A percentile compares a stretch with the other conserved stretches of the same genome.
phyloP scores from a whole-genome alignment of 2,329 filamentous ascomycete genomes.

The Lojkania enalia region DNA sequence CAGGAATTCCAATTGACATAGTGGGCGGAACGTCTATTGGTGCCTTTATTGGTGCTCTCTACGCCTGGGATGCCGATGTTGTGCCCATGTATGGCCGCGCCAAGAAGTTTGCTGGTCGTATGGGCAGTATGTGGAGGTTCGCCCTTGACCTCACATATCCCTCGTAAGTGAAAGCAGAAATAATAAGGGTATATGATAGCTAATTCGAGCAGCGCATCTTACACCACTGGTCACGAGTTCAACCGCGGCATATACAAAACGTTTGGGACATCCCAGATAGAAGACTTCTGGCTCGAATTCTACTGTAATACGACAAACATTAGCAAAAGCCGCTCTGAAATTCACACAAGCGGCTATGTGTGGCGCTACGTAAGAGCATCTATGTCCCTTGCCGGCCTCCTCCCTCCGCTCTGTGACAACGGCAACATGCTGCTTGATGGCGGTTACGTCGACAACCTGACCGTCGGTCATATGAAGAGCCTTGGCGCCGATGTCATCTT shows the following conservation, averaged over 20 bases:
- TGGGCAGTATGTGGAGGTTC: conserved; percentile 99
- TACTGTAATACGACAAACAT: conserved; percentile 99
- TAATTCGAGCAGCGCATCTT: conserved; percentile 64
- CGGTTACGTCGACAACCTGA: conserved; percentile 96
- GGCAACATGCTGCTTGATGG: conserved; percentile 96
- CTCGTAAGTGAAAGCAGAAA: conserved; percentile 53
- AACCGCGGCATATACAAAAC: conserved; percentile 99
- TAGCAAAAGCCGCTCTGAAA: conserved; percentile 86
- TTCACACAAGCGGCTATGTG: conserved; percentile 94
- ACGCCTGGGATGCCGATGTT: conserved; percentile 93
- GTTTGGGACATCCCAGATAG: conserved; percentile 94
- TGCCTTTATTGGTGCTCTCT: conserved; percentile 90
- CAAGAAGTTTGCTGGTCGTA: conserved; percentile 97
- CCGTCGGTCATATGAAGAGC: conserved; percentile 94
- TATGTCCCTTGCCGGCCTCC: conserved; percentile 90
- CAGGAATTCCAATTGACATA: conserved; percentile 93
- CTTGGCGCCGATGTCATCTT: conserved; percentile 94
- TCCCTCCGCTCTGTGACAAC: conserved; percentile 94
- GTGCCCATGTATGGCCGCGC: conserved; percentile 96
- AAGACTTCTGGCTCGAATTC: conserved; percentile 98
- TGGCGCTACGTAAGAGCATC: conserved; percentile 97
- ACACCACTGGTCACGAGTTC: conserved; percentile 98
- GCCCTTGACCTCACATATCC: conserved; percentile 95
- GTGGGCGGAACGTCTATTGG: conserved; percentile 96
- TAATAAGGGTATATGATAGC: conserved; percentile 5